A percentile compares a stretch with the other conserved stretches of the same genome.
Evolutionary conservation across 805 yeast genomes (phyloP).

Genomic region (Zygosaccharomyces rouxii): DNA sequence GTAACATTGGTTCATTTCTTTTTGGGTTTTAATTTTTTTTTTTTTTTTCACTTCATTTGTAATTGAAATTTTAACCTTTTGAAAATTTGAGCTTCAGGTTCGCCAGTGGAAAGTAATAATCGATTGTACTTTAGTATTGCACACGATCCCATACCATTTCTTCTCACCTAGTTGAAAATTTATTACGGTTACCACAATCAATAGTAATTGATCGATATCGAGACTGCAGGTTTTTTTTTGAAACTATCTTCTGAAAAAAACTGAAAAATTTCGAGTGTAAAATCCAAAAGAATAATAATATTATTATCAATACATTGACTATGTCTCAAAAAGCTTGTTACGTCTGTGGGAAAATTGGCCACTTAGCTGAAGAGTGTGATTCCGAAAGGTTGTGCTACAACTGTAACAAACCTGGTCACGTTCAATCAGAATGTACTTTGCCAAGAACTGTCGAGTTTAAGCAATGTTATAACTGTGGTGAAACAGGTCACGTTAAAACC

Average conservation of each 20-base stretch:
- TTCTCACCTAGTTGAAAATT: not conserved
- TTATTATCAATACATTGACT: not conserved
- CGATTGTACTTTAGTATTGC: too few relatives aligned
- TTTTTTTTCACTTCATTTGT: too few relatives aligned
- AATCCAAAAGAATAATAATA: too few relatives aligned
- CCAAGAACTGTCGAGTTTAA: conserved; percentile 82
- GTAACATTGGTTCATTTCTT: not conserved
- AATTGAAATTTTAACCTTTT: too few relatives aligned
- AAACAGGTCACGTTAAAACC: conserved; percentile 80
- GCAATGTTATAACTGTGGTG: conserved; percentile 92
- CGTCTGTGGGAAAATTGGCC: conserved; percentile 91
- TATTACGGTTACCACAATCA: not conserved
- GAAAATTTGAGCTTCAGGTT: too few relatives aligned
- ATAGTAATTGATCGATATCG: not conserved
- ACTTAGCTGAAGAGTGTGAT: conserved; percentile 86
- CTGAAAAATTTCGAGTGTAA: too few relatives aligned
- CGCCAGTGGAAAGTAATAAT: too few relatives aligned
- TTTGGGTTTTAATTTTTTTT: not conserved
- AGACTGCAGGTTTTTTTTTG: not conserved
- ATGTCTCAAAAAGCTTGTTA: conserved; percentile 72
- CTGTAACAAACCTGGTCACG: conserved; percentile 87
- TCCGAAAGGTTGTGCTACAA: conserved; percentile 86
- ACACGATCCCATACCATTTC: too few relatives aligned
- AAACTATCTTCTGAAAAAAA: too few relatives aligned
- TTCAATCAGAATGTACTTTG: conserved; percentile 80